A percentile compares a stretch with the other conserved stretches of the same genome.
Conservation (phyloP, 1,139 yeast species). For the Geotrichum cucujoidarum region DNA sequence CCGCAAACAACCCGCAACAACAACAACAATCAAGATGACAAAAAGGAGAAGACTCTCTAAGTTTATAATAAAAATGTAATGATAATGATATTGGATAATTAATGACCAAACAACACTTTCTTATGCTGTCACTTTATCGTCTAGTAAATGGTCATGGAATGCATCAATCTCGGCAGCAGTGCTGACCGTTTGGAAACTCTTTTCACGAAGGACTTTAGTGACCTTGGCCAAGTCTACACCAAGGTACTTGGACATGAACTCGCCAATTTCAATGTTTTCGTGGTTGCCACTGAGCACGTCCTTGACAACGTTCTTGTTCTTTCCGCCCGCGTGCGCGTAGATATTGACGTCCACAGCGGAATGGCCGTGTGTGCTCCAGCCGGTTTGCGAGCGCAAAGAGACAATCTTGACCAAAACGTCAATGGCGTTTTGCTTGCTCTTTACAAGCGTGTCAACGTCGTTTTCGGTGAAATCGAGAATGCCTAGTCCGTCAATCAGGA, state of each 20-base stretch:
- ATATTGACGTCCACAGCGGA: constrained; percentile 87
- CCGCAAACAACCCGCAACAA: neutral
- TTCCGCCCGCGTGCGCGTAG: constrained; percentile 61
- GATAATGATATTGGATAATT: neutral
- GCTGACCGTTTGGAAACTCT: constrained; percentile 2
- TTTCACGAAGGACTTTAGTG: constrained; percentile 37
- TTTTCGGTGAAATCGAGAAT: constrained; percentile 48
- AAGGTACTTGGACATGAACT: constrained; percentile 56
- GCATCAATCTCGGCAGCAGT: neutral
- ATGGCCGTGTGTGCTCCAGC: constrained; percentile 89
- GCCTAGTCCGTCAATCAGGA: constrained; percentile 56
- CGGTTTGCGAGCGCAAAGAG: constrained; percentile 65
- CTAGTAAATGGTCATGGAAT: no score
- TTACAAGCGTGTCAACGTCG: constrained; percentile 42
- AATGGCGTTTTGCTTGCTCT: constrained; percentile 33
- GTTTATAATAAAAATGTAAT: neutral
- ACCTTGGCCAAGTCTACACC: constrained; percentile 50
- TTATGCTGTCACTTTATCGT: no score
- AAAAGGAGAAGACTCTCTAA: neutral
- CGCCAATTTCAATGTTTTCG: constrained; percentile 80
- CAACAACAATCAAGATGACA: neutral
- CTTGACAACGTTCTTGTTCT: constrained; percentile 38
- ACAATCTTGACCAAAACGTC: constrained; percentile 55
- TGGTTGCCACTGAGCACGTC: constrained; percentile 40
- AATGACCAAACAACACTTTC: neutral